Evolutionary conservation across 257 asterid species (phyloP).

Genomic region (Lavandula angustifolia): DNA sequence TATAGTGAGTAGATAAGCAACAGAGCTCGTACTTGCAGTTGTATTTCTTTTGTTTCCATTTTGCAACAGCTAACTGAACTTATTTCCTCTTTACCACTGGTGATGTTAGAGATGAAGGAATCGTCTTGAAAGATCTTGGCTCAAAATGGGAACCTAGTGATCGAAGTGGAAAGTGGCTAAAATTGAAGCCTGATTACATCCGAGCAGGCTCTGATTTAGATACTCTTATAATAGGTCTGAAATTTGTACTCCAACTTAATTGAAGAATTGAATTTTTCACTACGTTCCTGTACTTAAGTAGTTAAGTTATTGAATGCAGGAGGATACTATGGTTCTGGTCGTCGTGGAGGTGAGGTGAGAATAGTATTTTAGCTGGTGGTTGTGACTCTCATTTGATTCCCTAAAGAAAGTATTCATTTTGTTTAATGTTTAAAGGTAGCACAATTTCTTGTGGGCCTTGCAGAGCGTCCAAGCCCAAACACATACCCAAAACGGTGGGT

Average conservation of each 20-base stretch:
- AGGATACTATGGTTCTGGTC: constrained; percentile 99
- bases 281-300: constrained; percentile 23
- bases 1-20: neutral
- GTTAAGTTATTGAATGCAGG: constrained; percentile 50
- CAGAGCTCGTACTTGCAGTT: constrained; percentile 10
- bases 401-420: constrained; percentile 18
- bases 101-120: constrained; percentile 81
- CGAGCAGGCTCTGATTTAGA: constrained; percentile 93
- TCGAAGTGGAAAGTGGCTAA: constrained; percentile 97
- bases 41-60: constrained; percentile 5
- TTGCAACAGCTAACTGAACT: constrained; percentile 29
- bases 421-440: constrained; percentile 61
- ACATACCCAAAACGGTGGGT: constrained; percentile 79
- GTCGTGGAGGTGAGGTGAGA: constrained; percentile 94
- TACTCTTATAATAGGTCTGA: constrained; percentile 81
- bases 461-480: constrained; percentile 76
- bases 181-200: constrained; percentile 91
- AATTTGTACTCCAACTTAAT: constrained; percentile 22
- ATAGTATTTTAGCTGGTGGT: constrained; percentile 30
- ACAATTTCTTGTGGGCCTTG: constrained; percentile 90
- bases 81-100: constrained; percentile 30
- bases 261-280: constrained; percentile 24
- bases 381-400: constrained; percentile 26
- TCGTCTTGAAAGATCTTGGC: constrained; percentile 81
- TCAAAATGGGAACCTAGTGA: constrained; percentile 99